Evolutionary conservation across 73 alveolate species (phyloP).

Genomic region (Tetrahymena thermophila): DNA sequence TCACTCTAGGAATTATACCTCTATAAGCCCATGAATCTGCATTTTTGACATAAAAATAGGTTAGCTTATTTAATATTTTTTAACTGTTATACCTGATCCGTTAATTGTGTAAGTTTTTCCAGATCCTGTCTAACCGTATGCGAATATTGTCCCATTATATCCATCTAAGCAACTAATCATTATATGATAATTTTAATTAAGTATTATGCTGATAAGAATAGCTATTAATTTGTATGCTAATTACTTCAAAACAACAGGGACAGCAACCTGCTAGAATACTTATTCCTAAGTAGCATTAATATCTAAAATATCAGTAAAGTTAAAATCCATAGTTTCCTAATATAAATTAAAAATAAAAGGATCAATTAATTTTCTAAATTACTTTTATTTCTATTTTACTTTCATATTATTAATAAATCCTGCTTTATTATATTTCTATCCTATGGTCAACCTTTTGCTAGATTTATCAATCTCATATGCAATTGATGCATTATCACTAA

Average conservation of each 20-base stretch:
- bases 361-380: not conserved
- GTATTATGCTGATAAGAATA: not conserved
- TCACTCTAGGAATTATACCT: conserved; percentile 90
- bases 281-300: conserved; percentile 76
- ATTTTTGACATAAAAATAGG: no score
- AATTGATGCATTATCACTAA: not conserved
- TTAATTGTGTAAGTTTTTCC: conserved; percentile 96
- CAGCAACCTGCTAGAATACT: conserved; percentile 70
- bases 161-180: conserved; percentile 87
- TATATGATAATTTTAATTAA: not conserved
- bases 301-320: conserved; percentile 84
- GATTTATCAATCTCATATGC: not conserved
- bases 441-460: not conserved
- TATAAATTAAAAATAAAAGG: not conserved
- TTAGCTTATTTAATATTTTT: no score
- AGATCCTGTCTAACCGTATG: conserved; percentile 95
- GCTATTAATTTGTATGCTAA: not conserved
- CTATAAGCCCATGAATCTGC: conserved; percentile 71
- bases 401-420: not conserved
- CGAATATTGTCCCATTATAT: conserved; percentile 89
- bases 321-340: conserved; percentile 70
- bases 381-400: not conserved
- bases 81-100: conserved; percentile 54
- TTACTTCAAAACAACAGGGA: conserved; percentile 58
- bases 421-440: not conserved